Conservation (phyloP, 805 yeast genomes). For the Lachancea dasiensis region DNA sequence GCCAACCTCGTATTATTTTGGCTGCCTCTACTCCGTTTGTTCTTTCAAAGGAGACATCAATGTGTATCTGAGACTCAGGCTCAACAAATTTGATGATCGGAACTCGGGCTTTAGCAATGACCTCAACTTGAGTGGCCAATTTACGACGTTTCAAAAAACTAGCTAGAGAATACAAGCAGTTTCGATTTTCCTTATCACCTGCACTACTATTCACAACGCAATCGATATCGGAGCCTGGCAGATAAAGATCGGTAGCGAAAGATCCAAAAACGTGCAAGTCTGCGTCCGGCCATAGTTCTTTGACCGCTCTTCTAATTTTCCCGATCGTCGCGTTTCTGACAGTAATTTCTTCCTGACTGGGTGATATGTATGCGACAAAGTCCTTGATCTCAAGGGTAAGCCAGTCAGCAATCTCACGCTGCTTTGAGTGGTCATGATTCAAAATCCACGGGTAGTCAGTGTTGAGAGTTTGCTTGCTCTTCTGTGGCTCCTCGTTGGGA, state of each 20-base stretch:
- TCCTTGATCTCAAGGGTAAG: constrained; percentile 78
- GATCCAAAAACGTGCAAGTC: constrained; percentile 88
- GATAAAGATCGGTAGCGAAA: constrained; percentile 83
- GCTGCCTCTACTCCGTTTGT: constrained; percentile 82
- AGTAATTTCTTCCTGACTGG: constrained; percentile 65
- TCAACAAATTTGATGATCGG: constrained; percentile 93
- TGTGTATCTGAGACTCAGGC: constrained; percentile 58
- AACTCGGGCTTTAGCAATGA: constrained; percentile 83
- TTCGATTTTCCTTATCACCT: constrained; percentile 54
- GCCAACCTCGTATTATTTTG: constrained; percentile 68
- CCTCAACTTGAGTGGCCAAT: constrained; percentile 70
- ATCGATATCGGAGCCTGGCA: constrained; percentile 95
- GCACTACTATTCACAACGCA: constrained; percentile 70
- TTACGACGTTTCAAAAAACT: constrained; percentile 55
- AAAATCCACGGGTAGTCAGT: constrained; percentile 64
- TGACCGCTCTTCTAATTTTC: constrained; percentile 47
- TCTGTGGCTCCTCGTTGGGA: constrained; percentile 6
- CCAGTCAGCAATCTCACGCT: constrained; percentile 80
- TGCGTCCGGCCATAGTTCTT: constrained; percentile 67
- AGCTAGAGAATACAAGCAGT: constrained; percentile 66
- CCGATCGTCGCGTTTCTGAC: constrained; percentile 61
- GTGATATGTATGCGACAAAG: constrained; percentile 80
- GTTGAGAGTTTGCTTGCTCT: constrained; percentile 15
- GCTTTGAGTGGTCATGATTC: constrained; percentile 69
- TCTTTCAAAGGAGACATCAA: constrained; percentile 88